Evolutionary conservation across 192 early-diverging fungal genomes (phyloP).

Genomic region (Podochytrium sp.): DNA sequence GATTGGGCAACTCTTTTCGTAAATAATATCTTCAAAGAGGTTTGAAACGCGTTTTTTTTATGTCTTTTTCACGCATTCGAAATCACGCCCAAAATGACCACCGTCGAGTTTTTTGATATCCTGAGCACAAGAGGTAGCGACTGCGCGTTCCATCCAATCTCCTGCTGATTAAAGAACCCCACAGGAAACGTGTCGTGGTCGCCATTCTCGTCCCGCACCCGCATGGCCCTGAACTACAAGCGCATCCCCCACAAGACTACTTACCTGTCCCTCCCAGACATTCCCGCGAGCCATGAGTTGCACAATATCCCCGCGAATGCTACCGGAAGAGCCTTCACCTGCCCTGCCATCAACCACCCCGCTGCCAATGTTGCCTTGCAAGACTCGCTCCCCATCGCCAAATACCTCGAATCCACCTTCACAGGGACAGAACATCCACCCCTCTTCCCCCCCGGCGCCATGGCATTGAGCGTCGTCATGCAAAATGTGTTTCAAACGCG

Average conservation of each 20-base stretch:
- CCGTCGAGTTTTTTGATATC: no score
- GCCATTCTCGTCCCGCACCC: background rate
- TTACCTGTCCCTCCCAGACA: constrained; percentile 3
- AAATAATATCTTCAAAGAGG: no score
- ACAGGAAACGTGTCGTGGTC: constrained; percentile 4
- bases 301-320: background rate
- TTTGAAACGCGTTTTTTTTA: no score
- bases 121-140: no score
- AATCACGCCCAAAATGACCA: no score
- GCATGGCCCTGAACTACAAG: constrained; percentile 8
- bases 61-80: no score
- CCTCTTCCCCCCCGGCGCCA: background rate
- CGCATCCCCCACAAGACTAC: constrained; percentile 9
- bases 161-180: no score
- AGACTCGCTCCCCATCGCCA: constrained; percentile 15
- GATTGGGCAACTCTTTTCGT: no score
- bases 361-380: background rate
- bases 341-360: background rate
- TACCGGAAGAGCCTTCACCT: background rate
- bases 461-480: background rate
- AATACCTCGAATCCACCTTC: constrained; percentile 1
- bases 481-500: background rate
- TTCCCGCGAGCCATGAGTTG: background rate
- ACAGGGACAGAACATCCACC: background rate
- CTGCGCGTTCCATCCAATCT: no score